These are phyloP conservation scores for Lentinula novae-zelandiae DNA, from an alignment of 1,284 basidiomycete species.

Conservation along the genomic window DNA sequence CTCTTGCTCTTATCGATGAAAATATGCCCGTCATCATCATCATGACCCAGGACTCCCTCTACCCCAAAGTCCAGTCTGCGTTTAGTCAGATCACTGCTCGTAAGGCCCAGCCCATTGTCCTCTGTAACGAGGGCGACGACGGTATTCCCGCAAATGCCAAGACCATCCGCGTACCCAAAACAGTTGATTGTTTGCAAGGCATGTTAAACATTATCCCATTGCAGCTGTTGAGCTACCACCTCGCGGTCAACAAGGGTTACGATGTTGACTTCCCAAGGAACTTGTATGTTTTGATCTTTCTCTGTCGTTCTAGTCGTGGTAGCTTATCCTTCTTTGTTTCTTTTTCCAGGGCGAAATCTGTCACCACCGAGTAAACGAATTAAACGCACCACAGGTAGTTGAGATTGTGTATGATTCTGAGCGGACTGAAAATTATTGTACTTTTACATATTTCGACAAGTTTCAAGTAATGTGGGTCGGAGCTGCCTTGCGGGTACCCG, in stretches of 20 bases:
- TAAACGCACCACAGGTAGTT: neutral
- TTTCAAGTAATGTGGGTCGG: neutral
- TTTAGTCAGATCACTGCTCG: conserved; percentile 96
- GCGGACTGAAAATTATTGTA: conserved; percentile 14
- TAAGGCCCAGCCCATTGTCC: conserved; percentile 93
- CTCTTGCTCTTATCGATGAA: conserved; percentile 95
- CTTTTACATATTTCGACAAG: conserved; percentile 9
- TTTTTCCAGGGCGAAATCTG: conserved; percentile 69
- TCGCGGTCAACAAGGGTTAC: conserved; percentile 93
- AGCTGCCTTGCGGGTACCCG: neutral
- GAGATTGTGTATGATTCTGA: neutral
- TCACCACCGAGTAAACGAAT: conserved; percentile 71
- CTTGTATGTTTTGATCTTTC: conserved; percentile 52
- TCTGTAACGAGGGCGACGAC: conserved; percentile 93
- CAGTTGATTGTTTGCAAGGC: conserved; percentile 95
- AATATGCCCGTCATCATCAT: conserved; percentile 98
- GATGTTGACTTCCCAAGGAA: conserved; percentile 99
- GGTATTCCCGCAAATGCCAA: conserved; percentile 74
- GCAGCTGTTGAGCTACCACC: conserved; percentile 94
- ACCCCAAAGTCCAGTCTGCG: conserved; percentile 97
- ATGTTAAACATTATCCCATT: conserved; percentile 96
- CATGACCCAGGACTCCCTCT: conserved; percentile 98
- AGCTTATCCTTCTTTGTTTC: conserved; percentile 14
- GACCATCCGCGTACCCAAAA: conserved; percentile 91
- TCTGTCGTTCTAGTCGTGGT: conserved; percentile 8